Conservation (phyloP, 768 basidiomycete genomes). For the Boletus vermiculosoides region DNA sequence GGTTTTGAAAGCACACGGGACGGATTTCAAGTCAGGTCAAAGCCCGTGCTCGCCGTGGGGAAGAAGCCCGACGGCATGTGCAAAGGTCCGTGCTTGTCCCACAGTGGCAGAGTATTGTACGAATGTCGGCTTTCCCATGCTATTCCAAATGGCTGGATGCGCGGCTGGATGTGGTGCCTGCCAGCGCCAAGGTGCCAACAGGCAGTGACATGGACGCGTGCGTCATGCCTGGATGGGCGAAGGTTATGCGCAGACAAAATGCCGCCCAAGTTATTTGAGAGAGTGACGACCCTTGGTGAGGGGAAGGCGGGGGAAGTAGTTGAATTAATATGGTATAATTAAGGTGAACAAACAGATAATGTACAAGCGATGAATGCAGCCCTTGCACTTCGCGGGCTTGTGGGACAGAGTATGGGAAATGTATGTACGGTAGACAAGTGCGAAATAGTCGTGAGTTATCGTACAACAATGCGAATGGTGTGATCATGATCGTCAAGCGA, state of each 20-base stretch:
- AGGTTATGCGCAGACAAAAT: conserved; percentile 5
- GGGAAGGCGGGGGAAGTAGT: conserved; percentile 10
- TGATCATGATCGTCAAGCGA: conserved; percentile 18
- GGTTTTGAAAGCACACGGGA: not conserved
- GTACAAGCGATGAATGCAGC: conserved; percentile 27
- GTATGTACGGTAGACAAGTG: conserved; percentile 28
- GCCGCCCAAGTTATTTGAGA: not conserved
- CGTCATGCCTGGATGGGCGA: not conserved
- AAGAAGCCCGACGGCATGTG: not conserved
- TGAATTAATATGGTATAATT: conserved; percentile 38
- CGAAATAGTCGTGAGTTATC: conserved; percentile 32
- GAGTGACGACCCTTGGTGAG: conserved; percentile 1
- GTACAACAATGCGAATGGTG: conserved; percentile 28
- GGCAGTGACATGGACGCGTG: not conserved
- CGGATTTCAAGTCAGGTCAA: not conserved
- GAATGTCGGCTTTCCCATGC: conserved; percentile 11
- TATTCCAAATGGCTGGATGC: not conserved
- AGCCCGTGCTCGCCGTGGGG: conserved; percentile 16
- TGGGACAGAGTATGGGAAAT: conserved; percentile 20
- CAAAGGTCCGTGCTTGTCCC: conserved; percentile 11
- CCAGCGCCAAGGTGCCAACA: not conserved
- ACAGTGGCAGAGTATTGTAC: not conserved
- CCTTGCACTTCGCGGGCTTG: conserved; percentile 13
- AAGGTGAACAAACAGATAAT: conserved; percentile 25
- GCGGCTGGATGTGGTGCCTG: conserved; percentile 1